Evolutionary conservation across 805 yeast genomes (phyloP), one percentile per base, ranked within the genome.

Genomic region (Lipomyces mesembrius): DNA sequence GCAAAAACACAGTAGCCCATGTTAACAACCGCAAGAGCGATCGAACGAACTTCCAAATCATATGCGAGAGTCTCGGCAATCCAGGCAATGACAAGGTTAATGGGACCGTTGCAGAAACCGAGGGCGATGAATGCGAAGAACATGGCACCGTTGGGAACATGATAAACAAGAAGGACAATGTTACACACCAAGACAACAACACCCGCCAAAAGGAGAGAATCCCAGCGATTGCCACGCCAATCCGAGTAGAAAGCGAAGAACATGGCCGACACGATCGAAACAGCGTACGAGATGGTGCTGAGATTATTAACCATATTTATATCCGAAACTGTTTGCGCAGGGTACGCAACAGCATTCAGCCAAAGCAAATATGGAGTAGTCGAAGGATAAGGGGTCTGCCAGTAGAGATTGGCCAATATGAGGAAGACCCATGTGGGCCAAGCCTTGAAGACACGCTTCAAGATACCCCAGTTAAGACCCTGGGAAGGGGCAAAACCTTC

Each of bases 201-300:
- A 43, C 70, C 70, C 14, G 70, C 61, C 25, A 52, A 11, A 20
- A 66, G 20, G 62, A 66, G 34, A 12, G 62, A 56, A 29, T 66
- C 70, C 70, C 70, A 66, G 35, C 70, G 64, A 29, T 56, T 60
- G 27, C 68, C 62, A n/a, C 68, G 61, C 70, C 70, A 66, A 43
- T 66, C 70, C 9, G 63, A 57, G 61, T 66, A 66, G 58, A 66
- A 66, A 1, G 70, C 70, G 32, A 66, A 66, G 14, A 66, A 35
- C 70, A 66, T 66, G 20, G 70, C 68, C 1, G 70, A 57, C 14
- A 66, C 60, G 27, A 66, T 59, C 0, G 70, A 66, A 20, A 66
- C 60, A 7, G 70, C 70, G 22, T 66, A 66, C 1, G 66, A 27
- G 4, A 57, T 39, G 14, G 68, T 66, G 2, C 59, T 49, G 59